Evolutionary conservation across 1,139 yeast species (phyloP).

Genomic region (Magnusiomyces tetraspermus): DNA sequence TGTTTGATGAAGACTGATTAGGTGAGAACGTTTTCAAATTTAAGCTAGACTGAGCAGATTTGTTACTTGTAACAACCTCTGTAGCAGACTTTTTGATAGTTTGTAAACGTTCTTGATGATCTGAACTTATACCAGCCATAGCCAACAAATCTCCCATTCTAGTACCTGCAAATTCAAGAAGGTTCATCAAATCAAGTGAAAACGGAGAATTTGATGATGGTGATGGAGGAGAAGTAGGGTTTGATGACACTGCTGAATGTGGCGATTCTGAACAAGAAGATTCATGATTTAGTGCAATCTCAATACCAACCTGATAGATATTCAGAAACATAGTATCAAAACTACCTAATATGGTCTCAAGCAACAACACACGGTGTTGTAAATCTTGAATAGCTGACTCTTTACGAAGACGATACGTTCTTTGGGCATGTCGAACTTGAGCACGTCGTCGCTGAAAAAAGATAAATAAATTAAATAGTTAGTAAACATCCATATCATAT

Average conservation of each 20-base stretch:
- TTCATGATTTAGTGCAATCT: no score
- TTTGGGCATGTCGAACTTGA: conserved; percentile 15
- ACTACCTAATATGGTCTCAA: conserved; percentile 6
- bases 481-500: no score
- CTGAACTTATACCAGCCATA: background rate
- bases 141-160: conserved; percentile 8
- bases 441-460: conserved; percentile 13
- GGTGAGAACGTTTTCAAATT: no score
- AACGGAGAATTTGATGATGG: background rate
- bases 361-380: conserved; percentile 6
- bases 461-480: background rate
- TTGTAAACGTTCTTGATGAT: background rate
- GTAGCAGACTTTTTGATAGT: background rate
- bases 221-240: no score
- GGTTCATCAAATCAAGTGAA: conserved; percentile 9
- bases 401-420: conserved; percentile 14
- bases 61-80: no score
- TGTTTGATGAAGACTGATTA: no score
- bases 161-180: conserved; percentile 8
- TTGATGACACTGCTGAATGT: no score
- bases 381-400: conserved; percentile 12
- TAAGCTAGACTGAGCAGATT: no score
- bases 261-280: no score
- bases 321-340: conserved; percentile 11
- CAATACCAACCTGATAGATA: conserved; percentile 14